Conservation (phyloP, 176 grass and related monocot genomes). For the Raddia guianensis region DNA sequence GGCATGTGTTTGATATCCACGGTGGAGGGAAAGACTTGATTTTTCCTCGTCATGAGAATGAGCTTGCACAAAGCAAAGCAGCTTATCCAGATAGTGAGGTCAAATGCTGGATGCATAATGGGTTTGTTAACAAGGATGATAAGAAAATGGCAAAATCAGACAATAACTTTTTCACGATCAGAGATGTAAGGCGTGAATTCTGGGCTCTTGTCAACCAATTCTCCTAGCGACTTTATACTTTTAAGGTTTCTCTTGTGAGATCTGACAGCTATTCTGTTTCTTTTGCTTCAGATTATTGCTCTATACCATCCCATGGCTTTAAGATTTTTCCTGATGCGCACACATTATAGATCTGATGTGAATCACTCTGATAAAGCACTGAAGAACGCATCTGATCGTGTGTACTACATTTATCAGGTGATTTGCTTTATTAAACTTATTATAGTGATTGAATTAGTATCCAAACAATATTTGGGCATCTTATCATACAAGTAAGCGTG, state of each 20-base stretch:
- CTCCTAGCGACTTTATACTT: not conserved
- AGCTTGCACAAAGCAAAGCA: conserved; percentile 64
- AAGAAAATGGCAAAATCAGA: conserved; percentile 83
- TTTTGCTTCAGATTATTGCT: conserved; percentile 59
- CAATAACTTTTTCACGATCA: conserved; percentile 88
- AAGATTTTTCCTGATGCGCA: conserved; percentile 94
- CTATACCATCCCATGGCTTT: conserved; percentile 91
- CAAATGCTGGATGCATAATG: conserved; percentile 74
- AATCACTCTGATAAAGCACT: conserved; percentile 79
- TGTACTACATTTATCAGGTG: conserved; percentile 96
- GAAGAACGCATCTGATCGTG: conserved; percentile 69
- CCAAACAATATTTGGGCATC: not conserved
- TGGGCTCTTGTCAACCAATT: conserved; percentile 20
- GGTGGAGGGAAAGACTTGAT: conserved; percentile 80
- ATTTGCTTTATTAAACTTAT: conserved; percentile 9
- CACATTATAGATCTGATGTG: conserved; percentile 88
- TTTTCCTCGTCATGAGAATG: conserved; percentile 87
- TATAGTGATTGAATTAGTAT: not conserved
- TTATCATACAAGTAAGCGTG: not conserved
- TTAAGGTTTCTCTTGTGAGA: not conserved
- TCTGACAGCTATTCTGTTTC: conserved; percentile 10
- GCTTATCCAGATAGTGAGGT: conserved; percentile 62
- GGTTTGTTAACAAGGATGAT: conserved; percentile 70
- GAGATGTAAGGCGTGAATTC: conserved; percentile 63
- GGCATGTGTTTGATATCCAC: conserved; percentile 75